Evolutionary conservation across 306 rosid genomes (phyloP), one percentile per base, ranked within the genome.

Genomic region (Malus orientalis): DNA sequence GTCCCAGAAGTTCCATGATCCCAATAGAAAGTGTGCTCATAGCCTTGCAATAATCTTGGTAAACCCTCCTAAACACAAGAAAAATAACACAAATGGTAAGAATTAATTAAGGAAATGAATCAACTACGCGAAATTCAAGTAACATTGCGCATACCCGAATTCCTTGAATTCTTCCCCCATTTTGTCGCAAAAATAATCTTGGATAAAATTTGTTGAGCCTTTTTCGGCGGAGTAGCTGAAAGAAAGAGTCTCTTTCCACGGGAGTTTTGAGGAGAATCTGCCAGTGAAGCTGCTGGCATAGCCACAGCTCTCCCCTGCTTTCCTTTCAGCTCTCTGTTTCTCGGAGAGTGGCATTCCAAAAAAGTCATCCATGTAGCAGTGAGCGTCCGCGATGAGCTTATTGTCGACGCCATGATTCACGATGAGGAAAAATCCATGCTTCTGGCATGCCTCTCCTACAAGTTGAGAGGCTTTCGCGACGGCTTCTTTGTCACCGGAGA

Each of bases 271-370:
- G 4, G 92, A 91, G 81, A 96, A 96, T 12, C 98, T 88, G 23
- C 93, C 89, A 4, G 96, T 96, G 76, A 96, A 96, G 84, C 99
- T 96, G 63, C 99, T 92, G 14, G 99, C 97, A 84, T 96, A 96
- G 8, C 99, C 99, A 71, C 92, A 93, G 85, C 85, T 91, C 51
- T 96, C 98, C 30, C 99, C 98, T 12, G 75, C 64, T 81, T 87
- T 87, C 75, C 96, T 91, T 79, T 91, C 92, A 38, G 94, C 91
- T 20, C 90, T 88, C 93, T 91, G 96, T 82, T 96, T 96, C 38
- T 86, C 74, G 60, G 81, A 69, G 74, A 96, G 88, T 30, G 98
- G 97, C 67, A 85, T 45, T 47, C 87, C 88, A 63, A 96, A 96
- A 81, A 96, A 96, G 18, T 85, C 80, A 18, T 89, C 85, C 93